Evolutionary conservation across 345 rosid species (phyloP), one percentile per base, ranked within the genome.

Genomic region (Eucalyptus sp.): DNA sequence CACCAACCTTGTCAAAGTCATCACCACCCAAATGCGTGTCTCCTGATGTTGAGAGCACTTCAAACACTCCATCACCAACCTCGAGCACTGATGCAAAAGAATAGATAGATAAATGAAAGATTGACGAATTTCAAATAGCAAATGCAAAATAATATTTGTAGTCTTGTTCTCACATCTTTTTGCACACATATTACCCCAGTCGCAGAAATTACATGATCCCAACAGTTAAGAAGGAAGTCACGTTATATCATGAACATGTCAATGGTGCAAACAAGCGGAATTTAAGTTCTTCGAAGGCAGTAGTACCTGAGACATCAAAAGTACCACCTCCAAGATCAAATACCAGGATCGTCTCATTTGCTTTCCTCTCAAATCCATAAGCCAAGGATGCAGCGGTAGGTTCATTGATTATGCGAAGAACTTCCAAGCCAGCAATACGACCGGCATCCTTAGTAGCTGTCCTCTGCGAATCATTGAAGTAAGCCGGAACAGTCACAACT

Each of bases 301-400:
- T 48, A 37, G 50, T 91, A 98, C 99, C 99, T 94, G 99, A 98
- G 79, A 98, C 99, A 90, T 98, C 99, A 89, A 98, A 98, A 41
- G 99, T 98, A 91, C 99, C 99, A 93, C 99, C 99, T 89, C 99
- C 99, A 91, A 97, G 99, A 93, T 98, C 99, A 94, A 98, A 98
- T 1, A 98, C 99, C 50, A 98, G 95, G 87, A 98, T 98, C 20
- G 99, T 98, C 90, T 98, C 99, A 68, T 98, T 98, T 91, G 91
- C 96, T 92, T 98, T 98, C 91, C 90, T 98, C 89, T 98, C 99
- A 93, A 98, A 98, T 31, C 99, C 99, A 93, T 98, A 97, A 7
- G 99, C 99, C 92, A 98, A 91, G 0, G 99, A 96, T 62, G 99
- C 99, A 90, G 99, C 99, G 37, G 99, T 98, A 7, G 99, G 99